Evolutionary conservation across 2,329 filamentous ascomycete genomes (phyloP), one percentile per base, ranked within the genome.

Genomic region (Rhynchosporium agropyri): DNA sequence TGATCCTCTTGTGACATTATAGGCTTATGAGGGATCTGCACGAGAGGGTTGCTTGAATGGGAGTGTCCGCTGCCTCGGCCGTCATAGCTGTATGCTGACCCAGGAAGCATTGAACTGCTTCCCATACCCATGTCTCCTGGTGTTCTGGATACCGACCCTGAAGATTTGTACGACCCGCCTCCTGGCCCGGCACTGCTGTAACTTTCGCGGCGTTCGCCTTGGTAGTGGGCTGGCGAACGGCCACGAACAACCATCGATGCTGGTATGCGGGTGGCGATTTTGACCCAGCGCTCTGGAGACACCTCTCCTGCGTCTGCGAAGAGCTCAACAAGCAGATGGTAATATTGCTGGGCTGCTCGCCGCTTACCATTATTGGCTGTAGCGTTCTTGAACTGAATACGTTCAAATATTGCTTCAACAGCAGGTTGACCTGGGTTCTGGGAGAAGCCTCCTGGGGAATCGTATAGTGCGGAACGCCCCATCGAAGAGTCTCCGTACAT

Each of bases 321-420:
- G 2, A 89, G 80, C 70, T 90, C 87, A 4, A 90, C 85, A 43
- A 90, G 83, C 15, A 91, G 78, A 68, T 89, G 86, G 72, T 90
- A 91, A 71, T 88, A 90, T 67, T 91, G 88, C 68, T 91, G 88
- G 49, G 88, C 86, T 2, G 88, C 88, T 53, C 88, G 80, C 67
- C 89, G 80, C 73, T 90, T 90, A 55, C 88, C 88, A 66, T 91
- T 91, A 75, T 91, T 91, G 33, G 87, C 87, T 0, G 88, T 91
- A 1, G 89, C 88, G 61, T 85, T 87, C 69, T 90, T 89, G 78
- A 91, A 91, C 69, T 91, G 88, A 43, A 91, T 89, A 2, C 89
- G 84, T 71, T 91, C 88, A 72, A 90, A 91, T 0, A 71, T 74
- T 20, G 70, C 70, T 64, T 75, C 73, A 0, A 64, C 69, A 3